phyloP scores from a whole-genome alignment of 441 rosid genomes.

The Melastoma candidum region DNA sequence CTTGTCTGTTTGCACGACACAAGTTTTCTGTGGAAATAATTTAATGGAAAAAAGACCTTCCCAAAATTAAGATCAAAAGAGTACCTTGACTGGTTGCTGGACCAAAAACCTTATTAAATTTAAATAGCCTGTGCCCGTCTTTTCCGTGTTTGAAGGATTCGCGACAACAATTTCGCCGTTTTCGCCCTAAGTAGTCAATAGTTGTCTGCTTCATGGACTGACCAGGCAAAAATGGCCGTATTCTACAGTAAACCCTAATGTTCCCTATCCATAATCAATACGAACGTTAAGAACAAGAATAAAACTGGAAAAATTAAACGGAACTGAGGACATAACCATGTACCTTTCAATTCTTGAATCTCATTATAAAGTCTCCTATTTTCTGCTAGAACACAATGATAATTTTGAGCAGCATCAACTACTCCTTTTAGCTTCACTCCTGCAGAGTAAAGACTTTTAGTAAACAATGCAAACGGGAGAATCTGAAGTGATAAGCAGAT shows the following conservation, averaged over 20 bases:
- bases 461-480: not conserved
- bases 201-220: constrained; percentile 49
- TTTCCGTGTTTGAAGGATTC: constrained; percentile 53
- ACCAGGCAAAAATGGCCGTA: constrained; percentile 66
- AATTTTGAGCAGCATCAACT: constrained; percentile 57
- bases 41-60: not conserved
- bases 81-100: constrained; percentile 59
- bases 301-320: constrained; percentile 3
- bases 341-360: constrained; percentile 77
- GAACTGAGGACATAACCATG: constrained; percentile 1
- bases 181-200: constrained; percentile 52
- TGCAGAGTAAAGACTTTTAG: constrained; percentile 5
- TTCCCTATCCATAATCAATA: constrained; percentile 35
- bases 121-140: constrained; percentile 52
- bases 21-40: too few relatives aligned
- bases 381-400: constrained; percentile 52
- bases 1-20: not conserved
- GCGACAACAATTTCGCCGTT: constrained; percentile 63
- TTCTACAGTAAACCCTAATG: constrained; percentile 67
- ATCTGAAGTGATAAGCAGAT: constrained; percentile 12
- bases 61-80: not conserved
- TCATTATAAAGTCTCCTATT: constrained; percentile 62
- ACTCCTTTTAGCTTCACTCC: constrained; percentile 60
- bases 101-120: constrained; percentile 65
- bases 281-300: constrained; percentile 11